Evolutionary conservation across 148 eudicot species (phyloP).

Genomic region (Rheum nobile): DNA sequence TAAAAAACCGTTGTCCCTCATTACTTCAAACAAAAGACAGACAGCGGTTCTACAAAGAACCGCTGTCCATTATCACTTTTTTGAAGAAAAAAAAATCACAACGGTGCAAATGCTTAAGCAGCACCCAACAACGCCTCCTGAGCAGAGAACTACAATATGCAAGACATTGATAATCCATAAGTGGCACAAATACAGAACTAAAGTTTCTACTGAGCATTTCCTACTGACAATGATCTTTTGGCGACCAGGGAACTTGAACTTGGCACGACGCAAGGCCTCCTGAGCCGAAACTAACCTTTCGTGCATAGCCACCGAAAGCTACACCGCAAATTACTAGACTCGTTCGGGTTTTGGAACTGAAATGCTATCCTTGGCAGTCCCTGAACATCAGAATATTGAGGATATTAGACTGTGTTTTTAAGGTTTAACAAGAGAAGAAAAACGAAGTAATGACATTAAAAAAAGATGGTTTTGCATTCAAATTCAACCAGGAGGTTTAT

Average conservation of each 20-base stretch:
- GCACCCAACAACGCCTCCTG: too few relatives aligned
- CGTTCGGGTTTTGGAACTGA: background rate
- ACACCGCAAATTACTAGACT: constrained; percentile 53
- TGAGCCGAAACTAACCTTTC: constrained; percentile 55
- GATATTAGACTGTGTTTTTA: constrained; percentile 13
- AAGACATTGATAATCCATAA: background rate
- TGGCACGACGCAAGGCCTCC: constrained; percentile 40
- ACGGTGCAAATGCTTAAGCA: too few relatives aligned
- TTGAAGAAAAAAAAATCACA: too few relatives aligned
- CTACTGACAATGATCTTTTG: constrained; percentile 49
- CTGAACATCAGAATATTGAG: constrained; percentile 11
- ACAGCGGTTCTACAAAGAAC: too few relatives aligned
- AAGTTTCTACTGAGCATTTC: constrained; percentile 21
- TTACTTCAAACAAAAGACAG: too few relatives aligned
- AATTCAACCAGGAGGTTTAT: constrained; percentile 82
- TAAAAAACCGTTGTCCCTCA: too few relatives aligned
- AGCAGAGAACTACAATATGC: background rate
- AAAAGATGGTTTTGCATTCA: constrained; percentile 10
- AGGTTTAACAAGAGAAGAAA: background rate
- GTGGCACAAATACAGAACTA: too few relatives aligned
- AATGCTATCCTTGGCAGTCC: constrained; percentile 12
- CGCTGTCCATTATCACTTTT: too few relatives aligned
- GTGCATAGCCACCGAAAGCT: constrained; percentile 91
- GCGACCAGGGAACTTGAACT: constrained; percentile 47
- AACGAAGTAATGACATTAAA: background rate